Evolutionary conservation across 306 rosid species (phyloP).

Genomic region (Benincasa hispida): DNA sequence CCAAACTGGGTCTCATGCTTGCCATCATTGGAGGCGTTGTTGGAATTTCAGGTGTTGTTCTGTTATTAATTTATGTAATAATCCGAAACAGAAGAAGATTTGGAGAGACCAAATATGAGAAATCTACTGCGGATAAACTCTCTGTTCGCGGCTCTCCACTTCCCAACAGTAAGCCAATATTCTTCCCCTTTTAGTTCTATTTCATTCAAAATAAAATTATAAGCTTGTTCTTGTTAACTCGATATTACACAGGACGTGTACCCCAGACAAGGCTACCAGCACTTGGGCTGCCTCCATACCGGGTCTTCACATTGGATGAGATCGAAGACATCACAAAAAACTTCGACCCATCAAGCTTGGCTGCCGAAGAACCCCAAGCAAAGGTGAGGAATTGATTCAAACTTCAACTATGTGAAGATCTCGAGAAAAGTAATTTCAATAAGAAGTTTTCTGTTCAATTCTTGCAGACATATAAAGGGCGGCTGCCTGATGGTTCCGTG

Average conservation of each 20-base stretch:
- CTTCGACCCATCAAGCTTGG: constrained; percentile 45
- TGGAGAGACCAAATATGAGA: constrained; percentile 8
- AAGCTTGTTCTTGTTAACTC: neutral
- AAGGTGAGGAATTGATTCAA: constrained; percentile 30
- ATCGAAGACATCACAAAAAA: constrained; percentile 69
- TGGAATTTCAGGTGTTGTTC: constrained; percentile 27
- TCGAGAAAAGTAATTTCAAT: neutral
- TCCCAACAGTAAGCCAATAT: constrained; percentile 24
- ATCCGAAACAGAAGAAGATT: constrained; percentile 24
- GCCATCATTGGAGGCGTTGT: constrained; percentile 44
- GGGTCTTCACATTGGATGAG: constrained; percentile 57
- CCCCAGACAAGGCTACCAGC: constrained; percentile 35
- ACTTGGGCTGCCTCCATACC: constrained; percentile 53
- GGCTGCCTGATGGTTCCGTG: constrained; percentile 51
- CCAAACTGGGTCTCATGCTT: constrained; percentile 29
- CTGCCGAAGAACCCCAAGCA: constrained; percentile 47
- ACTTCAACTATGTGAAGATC: neutral
- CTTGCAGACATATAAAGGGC: constrained; percentile 55
- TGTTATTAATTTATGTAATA: constrained; percentile 29
- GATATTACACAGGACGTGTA: constrained; percentile 29
- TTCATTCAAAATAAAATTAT: neutral
- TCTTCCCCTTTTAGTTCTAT: neutral
- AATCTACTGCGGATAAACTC: constrained; percentile 29
- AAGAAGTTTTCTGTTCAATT: constrained; percentile 2
- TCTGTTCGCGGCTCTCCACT: constrained; percentile 20